Percentiles rank a stretch among this genome's conserved stretches.
Evolutionary conservation across 2,329 filamentous ascomycete genomes (phyloP).

Genomic region (Apiospora malaysiana): DNA sequence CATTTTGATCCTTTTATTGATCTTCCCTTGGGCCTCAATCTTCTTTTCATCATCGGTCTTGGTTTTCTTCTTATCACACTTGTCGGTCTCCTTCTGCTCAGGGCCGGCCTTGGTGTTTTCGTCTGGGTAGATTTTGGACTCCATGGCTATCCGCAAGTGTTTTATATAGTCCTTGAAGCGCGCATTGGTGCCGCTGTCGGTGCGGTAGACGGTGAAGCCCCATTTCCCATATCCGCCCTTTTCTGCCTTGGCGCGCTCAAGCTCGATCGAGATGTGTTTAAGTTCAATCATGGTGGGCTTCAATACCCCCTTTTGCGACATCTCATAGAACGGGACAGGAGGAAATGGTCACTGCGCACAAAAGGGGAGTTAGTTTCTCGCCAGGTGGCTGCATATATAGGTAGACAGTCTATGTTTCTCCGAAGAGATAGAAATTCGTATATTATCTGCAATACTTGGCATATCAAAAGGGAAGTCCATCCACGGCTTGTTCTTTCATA

Average conservation of each 20-base stretch:
- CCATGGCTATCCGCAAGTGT: not conserved
- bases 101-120: no score
- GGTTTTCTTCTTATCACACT: not conserved
- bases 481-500: not conserved
- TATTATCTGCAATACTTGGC: not conserved
- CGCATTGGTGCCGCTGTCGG: not conserved
- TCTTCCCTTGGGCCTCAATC: not conserved
- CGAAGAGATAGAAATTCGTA: not conserved
- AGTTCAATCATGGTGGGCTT: not conserved
- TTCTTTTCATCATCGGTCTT: not conserved
- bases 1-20: not conserved
- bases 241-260: not conserved
- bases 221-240: not conserved
- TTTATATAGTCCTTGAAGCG: not conserved
- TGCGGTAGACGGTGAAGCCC: constrained; percentile 3
- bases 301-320: not conserved
- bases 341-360: not conserved
- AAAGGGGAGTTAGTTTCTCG: no score
- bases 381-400: not conserved
- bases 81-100: no score
- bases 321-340: not conserved
- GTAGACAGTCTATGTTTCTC: not conserved
- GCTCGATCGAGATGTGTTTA: not conserved
- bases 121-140: not conserved
- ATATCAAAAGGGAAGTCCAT: not conserved